A percentile compares a stretch with the other conserved stretches of the same genome.
phyloP scores from a whole-genome alignment of 2,329 filamentous ascomycete species.

The Phialemonium atrogriseum region DNA sequence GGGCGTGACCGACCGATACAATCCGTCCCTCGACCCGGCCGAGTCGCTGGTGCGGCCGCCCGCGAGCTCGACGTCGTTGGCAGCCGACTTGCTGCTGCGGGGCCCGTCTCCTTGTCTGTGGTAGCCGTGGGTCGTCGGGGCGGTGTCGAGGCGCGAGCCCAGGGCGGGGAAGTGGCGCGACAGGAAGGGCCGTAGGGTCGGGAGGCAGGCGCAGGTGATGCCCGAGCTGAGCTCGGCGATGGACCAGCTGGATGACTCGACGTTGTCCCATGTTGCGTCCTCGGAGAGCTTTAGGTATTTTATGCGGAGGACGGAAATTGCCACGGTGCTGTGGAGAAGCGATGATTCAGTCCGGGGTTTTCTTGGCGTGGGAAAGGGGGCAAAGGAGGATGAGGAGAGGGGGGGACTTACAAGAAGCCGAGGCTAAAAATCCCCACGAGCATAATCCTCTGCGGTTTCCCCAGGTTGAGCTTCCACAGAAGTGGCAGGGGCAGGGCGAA shows the following conservation, averaged over 20 bases:
- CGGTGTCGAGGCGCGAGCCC: too few relatives aligned
- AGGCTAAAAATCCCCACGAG: conserved; percentile 26
- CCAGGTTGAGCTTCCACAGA: conserved; percentile 21
- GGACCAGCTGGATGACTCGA: conserved; percentile 24
- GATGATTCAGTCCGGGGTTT: too few relatives aligned
- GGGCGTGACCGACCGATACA: too few relatives aligned
- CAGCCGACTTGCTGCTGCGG: too few relatives aligned
- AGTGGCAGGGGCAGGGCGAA: conserved; percentile 26
- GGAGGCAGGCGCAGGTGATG: conserved; percentile 25
- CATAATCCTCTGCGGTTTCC: conserved; percentile 19
- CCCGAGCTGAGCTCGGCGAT: conserved; percentile 24
- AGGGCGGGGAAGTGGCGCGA: conserved; percentile 10
- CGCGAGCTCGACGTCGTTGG: too few relatives aligned
- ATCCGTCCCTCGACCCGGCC: too few relatives aligned
- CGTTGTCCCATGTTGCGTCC: conserved; percentile 27
- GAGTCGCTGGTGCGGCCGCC: too few relatives aligned
- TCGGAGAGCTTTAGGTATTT: conserved; percentile 22
- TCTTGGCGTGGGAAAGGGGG: conserved; percentile 6
- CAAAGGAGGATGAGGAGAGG: too few relatives aligned
- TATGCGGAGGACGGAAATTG: conserved; percentile 27
- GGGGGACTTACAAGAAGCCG: conserved; percentile 25
- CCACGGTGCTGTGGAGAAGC: conserved; percentile 23
- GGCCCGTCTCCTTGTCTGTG: too few relatives aligned
- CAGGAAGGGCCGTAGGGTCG: conserved; percentile 20
- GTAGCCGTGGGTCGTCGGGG: too few relatives aligned